phyloP scores from a whole-genome alignment of 225 moss, liverwort and hornwort species.

The Thuidium tamariscinum region DNA sequence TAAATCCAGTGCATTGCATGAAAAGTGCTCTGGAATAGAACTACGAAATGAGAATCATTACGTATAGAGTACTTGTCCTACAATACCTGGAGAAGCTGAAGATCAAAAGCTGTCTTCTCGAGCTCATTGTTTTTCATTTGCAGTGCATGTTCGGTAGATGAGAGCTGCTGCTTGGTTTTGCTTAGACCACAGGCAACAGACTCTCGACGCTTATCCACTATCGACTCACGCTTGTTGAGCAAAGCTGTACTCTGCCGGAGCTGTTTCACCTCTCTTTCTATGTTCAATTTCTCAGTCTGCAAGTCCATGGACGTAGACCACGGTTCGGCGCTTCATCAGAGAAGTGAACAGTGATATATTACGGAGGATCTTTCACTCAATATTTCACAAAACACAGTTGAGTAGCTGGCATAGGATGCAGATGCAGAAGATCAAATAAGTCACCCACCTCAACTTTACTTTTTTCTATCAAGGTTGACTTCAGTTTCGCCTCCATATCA shows the following conservation, averaged over 20 bases:
- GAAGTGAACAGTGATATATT: not conserved
- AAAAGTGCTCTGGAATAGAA: not conserved
- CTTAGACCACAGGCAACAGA: slow-evolving; percentile 65
- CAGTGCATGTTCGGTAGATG: slow-evolving; percentile 63
- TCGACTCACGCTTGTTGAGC: slow-evolving; percentile 81
- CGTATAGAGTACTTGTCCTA: not conserved
- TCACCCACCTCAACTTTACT: slow-evolving; percentile 74
- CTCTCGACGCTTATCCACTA: slow-evolving; percentile 80
- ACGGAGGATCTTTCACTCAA: not conserved
- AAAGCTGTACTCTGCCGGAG: slow-evolving; percentile 77
- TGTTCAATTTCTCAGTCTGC: slow-evolving; percentile 85
- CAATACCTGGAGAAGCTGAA: slow-evolving; percentile 48
- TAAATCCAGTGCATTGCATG: not conserved
- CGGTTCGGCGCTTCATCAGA: not conserved
- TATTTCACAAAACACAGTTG: not conserved
- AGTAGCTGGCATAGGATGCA: not conserved
- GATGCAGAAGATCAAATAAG: not conserved
- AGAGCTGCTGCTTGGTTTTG: slow-evolving; percentile 72
- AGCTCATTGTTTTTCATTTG: slow-evolving; percentile 78
- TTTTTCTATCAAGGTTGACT: slow-evolving; percentile 76
- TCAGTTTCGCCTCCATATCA: slow-evolving; percentile 81
- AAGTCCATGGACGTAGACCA: not conserved
- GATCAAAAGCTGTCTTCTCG: slow-evolving; percentile 63
- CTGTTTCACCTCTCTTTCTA: slow-evolving; percentile 83
- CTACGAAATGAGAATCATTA: not conserved